Base-by-base conservation (phyloP, 2,329 filamentous ascomycete species). In the Balansia obtecta region DNA sequence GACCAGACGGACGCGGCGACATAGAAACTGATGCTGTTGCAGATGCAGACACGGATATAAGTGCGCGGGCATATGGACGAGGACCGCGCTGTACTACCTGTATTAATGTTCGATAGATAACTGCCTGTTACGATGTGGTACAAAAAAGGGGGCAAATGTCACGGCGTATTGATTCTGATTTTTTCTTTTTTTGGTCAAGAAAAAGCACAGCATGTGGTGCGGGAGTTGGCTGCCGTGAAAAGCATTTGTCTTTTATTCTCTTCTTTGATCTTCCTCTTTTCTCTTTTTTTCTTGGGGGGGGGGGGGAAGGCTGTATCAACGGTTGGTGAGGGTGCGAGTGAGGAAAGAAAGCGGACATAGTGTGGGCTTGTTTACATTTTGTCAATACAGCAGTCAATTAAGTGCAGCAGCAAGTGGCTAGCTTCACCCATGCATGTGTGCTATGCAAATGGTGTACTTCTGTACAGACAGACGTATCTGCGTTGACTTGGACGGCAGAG, bases 81-180 rank as follows among this genome's bases (percentile, higher is more conserved):
- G 43, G 55, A 52, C 52, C 34, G 56, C 57, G 57, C 58, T 60
- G 58, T 65, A 66, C 65, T 62, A 60, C 58, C 61, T 65, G 64
- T 67, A 63, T 57, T 58, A 60, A 58, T 67, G 65, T 67, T 67
- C 61, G 59, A 67, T 66, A 62, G 43, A 43, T 33, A 47, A 54
- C 52, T 54, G 58, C 59, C 54, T 52, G 54, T 59, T 57, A 58
- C 52, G 57, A 60, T 57, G 59, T 45, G 39, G 48, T 50, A 40
- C 18, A 40, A 34, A 32, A 40, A 34, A 32, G 46, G 48, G 30
- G 51, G 51, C 27, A 37, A 51, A 53, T 54, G 54, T 54, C 49
- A 56, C 49, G 50, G 57, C 55, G 58, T 54, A 58, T 55, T 27
- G 27, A 27, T 27, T 27, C 4, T 22, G 4, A 3, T 27, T 27